Evolutionary conservation across 805 yeast genomes (phyloP).

Genomic region (Candida saitoana): DNA sequence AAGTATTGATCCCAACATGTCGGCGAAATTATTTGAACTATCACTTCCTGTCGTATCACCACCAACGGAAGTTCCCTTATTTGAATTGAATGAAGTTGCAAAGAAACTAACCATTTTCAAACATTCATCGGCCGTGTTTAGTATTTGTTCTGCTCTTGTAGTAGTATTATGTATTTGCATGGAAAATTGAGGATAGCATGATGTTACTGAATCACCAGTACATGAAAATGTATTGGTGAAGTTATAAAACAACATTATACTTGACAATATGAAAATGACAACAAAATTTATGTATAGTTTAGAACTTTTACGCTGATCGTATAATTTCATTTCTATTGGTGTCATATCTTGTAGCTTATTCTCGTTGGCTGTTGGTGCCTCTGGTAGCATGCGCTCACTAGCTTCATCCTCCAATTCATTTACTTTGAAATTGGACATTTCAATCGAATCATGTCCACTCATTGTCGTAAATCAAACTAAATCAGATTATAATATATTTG

Average conservation of each 20-base stretch:
- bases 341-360: neutral
- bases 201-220: conserved; percentile 16
- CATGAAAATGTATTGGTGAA: conserved; percentile 27
- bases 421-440: neutral
- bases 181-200: conserved; percentile 42
- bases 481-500: too few species aligned
- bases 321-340: neutral
- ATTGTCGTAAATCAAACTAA: neutral
- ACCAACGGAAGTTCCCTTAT: conserved; percentile 6
- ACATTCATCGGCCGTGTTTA: conserved; percentile 36
- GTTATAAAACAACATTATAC: conserved; percentile 15
- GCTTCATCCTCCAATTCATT: conserved; percentile 1
- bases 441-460: neutral
- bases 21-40: neutral
- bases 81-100: conserved; percentile 40
- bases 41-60: conserved; percentile 9
- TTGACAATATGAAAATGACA: conserved; percentile 10
- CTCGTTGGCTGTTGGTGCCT: neutral
- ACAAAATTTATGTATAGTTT: conserved; percentile 1
- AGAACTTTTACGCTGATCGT: neutral
- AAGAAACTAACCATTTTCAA: conserved; percentile 42
- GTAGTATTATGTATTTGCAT: conserved; percentile 37
- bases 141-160: conserved; percentile 27
- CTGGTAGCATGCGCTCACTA: neutral
- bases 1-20: neutral